phyloP scores from a whole-genome alignment of 2,329 filamentous ascomycete genomes.

The Phyllosticta citrichinensis region DNA sequence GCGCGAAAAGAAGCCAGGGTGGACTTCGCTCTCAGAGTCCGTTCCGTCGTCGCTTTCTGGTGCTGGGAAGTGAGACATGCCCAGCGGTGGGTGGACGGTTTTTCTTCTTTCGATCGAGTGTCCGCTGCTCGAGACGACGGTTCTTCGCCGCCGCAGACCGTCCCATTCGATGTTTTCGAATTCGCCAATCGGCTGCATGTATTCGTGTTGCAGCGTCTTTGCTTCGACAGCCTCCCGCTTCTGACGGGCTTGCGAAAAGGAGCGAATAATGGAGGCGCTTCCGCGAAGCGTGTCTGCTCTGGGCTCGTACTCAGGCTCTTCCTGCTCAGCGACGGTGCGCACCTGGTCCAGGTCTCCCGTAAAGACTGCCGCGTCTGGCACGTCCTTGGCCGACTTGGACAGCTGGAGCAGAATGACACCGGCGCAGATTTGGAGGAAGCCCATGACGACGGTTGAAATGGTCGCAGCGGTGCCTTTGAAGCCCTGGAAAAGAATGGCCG shows the following conservation, averaged over 20 bases:
- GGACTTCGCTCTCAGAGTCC: conserved; percentile 24
- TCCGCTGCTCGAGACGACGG: conserved; percentile 38
- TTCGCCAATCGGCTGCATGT: conserved; percentile 67
- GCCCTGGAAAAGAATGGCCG: conserved; percentile 81
- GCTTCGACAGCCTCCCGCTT: conserved; percentile 74
- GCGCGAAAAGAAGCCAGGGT: conserved; percentile 39
- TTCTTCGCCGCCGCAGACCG: conserved; percentile 67
- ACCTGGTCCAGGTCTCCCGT: conserved; percentile 89
- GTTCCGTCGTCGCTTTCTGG: conserved; percentile 44
- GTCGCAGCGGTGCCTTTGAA: conserved; percentile 77
- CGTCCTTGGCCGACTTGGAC: conserved; percentile 97
- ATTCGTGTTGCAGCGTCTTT: conserved; percentile 69
- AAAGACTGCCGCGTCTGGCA: conserved; percentile 88
- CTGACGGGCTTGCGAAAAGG: conserved; percentile 64
- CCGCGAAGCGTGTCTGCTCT: conserved; percentile 95
- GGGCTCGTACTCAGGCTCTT: conserved; percentile 91
- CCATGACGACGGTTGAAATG: conserved; percentile 83
- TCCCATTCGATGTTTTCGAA: conserved; percentile 84
- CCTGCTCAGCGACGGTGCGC: conserved; percentile 86
- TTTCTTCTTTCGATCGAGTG: conserved; percentile 32
- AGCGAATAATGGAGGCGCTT: conserved; percentile 74
- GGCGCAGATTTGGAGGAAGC: conserved; percentile 86
- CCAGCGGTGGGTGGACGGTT: conserved; percentile 63
- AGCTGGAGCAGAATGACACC: conserved; percentile 88
- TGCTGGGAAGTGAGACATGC: conserved; percentile 75